A percentile compares a stretch with the other conserved stretches of the same genome.
Conservation (phyloP, 2,329 filamentous ascomycete species). For the Pseudogymnoascus pannorum region DNA sequence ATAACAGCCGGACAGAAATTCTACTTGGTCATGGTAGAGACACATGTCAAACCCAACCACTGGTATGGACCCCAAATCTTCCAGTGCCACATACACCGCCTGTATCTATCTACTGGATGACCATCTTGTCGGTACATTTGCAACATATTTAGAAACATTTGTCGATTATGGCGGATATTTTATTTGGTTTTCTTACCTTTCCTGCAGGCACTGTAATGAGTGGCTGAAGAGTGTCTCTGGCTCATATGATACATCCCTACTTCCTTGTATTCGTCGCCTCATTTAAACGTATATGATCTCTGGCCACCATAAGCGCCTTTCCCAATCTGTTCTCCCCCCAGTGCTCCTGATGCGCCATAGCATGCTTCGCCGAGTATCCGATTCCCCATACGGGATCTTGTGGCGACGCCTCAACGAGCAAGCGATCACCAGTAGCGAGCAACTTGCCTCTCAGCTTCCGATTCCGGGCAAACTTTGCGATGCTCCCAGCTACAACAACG, state of each 20-base stretch:
- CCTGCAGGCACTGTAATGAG: background rate
- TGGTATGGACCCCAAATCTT: background rate
- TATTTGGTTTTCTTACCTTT: background rate
- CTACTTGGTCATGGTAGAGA: no score
- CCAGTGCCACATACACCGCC: background rate
- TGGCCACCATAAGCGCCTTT: slow-evolving; percentile 25
- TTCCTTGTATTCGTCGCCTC: background rate
- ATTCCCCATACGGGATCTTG: slow-evolving; percentile 32
- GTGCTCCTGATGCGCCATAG: slow-evolving; percentile 21
- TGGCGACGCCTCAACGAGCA: slow-evolving; percentile 28
- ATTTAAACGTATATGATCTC: slow-evolving; percentile 13
- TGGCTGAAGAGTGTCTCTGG: background rate
- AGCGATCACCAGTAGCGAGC: slow-evolving; percentile 27
- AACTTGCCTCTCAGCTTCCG: slow-evolving; percentile 24
- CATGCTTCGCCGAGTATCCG: slow-evolving; percentile 28
- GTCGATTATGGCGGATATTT: no score
- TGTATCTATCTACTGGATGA: background rate
- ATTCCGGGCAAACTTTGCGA: slow-evolving; percentile 31
- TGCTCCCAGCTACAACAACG: slow-evolving; percentile 24
- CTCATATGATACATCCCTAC: background rate
- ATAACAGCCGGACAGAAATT: no score
- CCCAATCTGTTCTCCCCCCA: slow-evolving; percentile 31
- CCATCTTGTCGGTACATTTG: background rate
- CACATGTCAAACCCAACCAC: background rate
- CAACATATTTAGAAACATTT: background rate